Percentiles rank a stretch among this genome's conserved stretches.
Conservation (phyloP, 768 basidiomycete species). For the Baorangia bicolor region DNA sequence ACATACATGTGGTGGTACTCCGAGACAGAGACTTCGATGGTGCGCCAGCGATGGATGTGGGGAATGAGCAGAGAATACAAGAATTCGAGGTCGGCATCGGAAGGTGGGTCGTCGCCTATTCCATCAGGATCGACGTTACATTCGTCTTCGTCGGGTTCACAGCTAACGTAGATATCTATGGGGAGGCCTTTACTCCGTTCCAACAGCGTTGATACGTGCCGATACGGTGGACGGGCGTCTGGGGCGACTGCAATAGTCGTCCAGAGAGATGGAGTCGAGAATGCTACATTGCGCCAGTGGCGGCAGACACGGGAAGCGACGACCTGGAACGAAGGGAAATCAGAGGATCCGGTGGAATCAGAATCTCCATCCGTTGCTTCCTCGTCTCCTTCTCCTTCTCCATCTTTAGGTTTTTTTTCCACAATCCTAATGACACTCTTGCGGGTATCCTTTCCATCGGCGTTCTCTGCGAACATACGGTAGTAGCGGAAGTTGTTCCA, state of each 20-base stretch:
- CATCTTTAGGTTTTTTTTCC: background rate
- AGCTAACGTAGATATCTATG: slow-evolving; percentile 53
- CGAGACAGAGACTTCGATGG: slow-evolving; percentile 46
- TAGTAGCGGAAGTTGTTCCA: slow-evolving; percentile 4
- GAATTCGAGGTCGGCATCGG: slow-evolving; percentile 19
- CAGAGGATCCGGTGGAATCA: slow-evolving; percentile 2
- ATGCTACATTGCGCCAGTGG: slow-evolving; percentile 54
- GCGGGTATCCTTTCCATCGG: slow-evolving; percentile 14
- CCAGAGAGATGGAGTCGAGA: slow-evolving; percentile 59
- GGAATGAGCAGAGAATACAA: slow-evolving; percentile 45
- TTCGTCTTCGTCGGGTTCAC: slow-evolving; percentile 31
- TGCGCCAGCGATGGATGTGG: slow-evolving; percentile 53
- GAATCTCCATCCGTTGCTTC: slow-evolving; percentile 3
- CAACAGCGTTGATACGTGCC: slow-evolving; percentile 45
- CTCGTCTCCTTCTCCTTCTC: background rate
- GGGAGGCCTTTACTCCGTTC: slow-evolving; percentile 54
- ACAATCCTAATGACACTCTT: slow-evolving; percentile 6
- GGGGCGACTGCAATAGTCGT: slow-evolving; percentile 35
- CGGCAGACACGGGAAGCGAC: slow-evolving; percentile 61
- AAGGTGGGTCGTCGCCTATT: slow-evolving; percentile 19
- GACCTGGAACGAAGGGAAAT: slow-evolving; percentile 42
- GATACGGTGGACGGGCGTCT: slow-evolving; percentile 40
- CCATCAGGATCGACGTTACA: slow-evolving; percentile 21
- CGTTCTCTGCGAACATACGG: slow-evolving; percentile 38
- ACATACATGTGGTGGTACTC: slow-evolving; percentile 47